Percentiles rank a stretch among this genome's conserved stretches.
phyloP scores from a whole-genome alignment of 805 yeast species.

The Candida coleopterorum region DNA sequence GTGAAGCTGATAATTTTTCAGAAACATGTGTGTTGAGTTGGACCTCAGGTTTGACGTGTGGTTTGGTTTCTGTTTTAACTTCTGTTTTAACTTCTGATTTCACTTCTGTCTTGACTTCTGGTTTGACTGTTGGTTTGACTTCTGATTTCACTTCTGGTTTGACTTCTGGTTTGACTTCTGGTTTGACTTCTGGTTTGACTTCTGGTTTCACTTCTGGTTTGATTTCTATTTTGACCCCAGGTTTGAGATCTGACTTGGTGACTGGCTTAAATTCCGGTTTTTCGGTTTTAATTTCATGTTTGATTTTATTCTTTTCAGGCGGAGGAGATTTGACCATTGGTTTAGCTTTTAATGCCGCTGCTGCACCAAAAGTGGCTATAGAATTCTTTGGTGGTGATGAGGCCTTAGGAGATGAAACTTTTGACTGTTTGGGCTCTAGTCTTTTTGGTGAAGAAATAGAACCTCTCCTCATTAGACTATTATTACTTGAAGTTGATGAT shows the following conservation, averaged over 20 bases:
- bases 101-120: conserved; percentile 12
- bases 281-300: too few relatives aligned
- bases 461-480: conserved; percentile 14
- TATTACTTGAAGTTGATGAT: conserved; percentile 16
- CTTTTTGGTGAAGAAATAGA: conserved; percentile 17
- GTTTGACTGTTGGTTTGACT: conserved; percentile 10
- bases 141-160: neutral
- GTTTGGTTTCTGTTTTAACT: neutral
- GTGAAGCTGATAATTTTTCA: conserved; percentile 30
- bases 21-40: too few relatives aligned
- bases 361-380: conserved; percentile 6
- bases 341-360: conserved; percentile 10
- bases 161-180: conserved; percentile 9
- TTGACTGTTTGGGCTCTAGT: neutral
- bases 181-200: neutral
- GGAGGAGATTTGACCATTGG: neutral
- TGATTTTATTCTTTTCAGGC: neutral
- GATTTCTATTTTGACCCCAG: neutral
- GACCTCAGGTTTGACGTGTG: too few relatives aligned
- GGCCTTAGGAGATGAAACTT: neutral
- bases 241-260: neutral
- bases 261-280: too few relatives aligned
- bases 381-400: neutral
- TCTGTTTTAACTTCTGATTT: conserved; percentile 14
- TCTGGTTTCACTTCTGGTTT: neutral